Conservation (phyloP, 176 grass and related monocot genomes). For the Eremochloa ophiuroides region DNA sequence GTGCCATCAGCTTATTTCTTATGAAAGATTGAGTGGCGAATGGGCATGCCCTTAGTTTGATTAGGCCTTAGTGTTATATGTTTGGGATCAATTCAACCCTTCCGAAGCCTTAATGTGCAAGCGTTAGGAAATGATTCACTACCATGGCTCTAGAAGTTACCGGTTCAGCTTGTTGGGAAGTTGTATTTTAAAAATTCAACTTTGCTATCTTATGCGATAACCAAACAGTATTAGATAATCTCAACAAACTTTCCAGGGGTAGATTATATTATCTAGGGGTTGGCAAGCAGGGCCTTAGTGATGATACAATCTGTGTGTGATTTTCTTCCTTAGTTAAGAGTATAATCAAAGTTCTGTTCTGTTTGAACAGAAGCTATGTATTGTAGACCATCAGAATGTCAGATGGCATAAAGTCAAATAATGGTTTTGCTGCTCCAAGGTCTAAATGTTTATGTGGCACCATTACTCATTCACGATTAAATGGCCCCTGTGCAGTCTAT, state of each 20-base stretch:
- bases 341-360: background rate
- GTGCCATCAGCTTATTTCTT: background rate
- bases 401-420: background rate
- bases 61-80: background rate
- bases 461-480: background rate
- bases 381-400: background rate
- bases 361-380: background rate
- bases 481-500: background rate
- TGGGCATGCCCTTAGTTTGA: background rate
- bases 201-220: too few relatives aligned
- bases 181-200: background rate
- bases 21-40: background rate
- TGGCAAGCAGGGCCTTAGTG: background rate
- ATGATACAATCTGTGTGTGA: too few relatives aligned
- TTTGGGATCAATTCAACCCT: conserved; percentile 1
- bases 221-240: too few relatives aligned
- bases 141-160: background rate
- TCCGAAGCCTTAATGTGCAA: background rate
- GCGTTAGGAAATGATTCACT: background rate
- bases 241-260: too few relatives aligned
- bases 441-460: background rate
- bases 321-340: background rate
- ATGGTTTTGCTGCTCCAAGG: background rate
- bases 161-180: background rate
- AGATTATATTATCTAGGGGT: too few relatives aligned